Evolutionary conservation across 2,329 filamentous ascomycete genomes (phyloP).

Genomic region (Talaromyces sp.): DNA sequence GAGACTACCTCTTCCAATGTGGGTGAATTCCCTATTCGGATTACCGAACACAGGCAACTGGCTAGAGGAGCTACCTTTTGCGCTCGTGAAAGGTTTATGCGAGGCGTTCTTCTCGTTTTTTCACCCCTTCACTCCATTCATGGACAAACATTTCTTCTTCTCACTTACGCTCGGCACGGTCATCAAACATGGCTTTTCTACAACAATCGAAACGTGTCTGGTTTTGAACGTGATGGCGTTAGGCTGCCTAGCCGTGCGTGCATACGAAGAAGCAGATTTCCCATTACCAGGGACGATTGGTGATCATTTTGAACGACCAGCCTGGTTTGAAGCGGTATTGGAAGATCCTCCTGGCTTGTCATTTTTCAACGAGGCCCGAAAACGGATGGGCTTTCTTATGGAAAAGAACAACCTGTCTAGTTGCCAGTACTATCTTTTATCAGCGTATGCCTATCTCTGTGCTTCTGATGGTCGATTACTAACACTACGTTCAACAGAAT

Average conservation of each 20-base stretch:
- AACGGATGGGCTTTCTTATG: conserved; percentile 52
- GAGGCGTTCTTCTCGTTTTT: conserved; percentile 56
- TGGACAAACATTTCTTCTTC: conserved; percentile 53
- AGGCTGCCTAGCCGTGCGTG: conserved; percentile 50
- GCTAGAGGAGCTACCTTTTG: conserved; percentile 48
- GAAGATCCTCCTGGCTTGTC: conserved; percentile 47
- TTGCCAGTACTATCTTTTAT: conserved; percentile 53
- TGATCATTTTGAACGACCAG: conserved; percentile 35
- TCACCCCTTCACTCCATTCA: conserved; percentile 52
- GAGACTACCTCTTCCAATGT: conserved; percentile 44
- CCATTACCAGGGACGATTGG: conserved; percentile 39
- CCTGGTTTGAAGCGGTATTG: conserved; percentile 37
- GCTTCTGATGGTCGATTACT: neutral
- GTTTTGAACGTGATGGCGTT: conserved; percentile 52
- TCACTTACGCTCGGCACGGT: conserved; percentile 49
- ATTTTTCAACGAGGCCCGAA: conserved; percentile 55
- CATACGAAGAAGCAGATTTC: conserved; percentile 51
- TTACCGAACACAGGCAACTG: conserved; percentile 39
- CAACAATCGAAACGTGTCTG: conserved; percentile 52
- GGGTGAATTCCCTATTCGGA: conserved; percentile 35
- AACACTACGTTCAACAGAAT: conserved; percentile 26
- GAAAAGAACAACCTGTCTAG: conserved; percentile 50
- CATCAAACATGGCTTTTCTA: conserved; percentile 50
- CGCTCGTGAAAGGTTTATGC: conserved; percentile 51
- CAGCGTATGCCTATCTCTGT: conserved; percentile 35